phyloP scores from a whole-genome alignment of 129 eudicot species.

The Arctium minus region DNA sequence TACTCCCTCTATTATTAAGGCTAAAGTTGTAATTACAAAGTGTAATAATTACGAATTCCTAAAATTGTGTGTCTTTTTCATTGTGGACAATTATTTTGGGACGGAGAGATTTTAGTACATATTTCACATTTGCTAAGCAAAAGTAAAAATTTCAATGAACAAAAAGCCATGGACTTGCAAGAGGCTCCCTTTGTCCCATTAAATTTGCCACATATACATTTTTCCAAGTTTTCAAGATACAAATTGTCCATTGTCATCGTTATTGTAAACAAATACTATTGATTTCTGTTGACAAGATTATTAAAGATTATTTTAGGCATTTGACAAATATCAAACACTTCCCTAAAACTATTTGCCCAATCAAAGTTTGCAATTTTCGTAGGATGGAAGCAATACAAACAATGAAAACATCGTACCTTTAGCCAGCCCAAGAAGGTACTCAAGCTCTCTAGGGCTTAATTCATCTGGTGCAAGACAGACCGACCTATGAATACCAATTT shows the following conservation, averaged over 20 bases:
- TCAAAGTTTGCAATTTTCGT: not conserved
- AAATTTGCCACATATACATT: not conserved
- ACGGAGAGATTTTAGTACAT: too few relatives aligned
- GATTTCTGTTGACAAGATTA: not conserved
- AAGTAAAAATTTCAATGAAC: too few relatives aligned
- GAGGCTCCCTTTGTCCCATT: not conserved
- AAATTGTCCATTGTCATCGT: not conserved
- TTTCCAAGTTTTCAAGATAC: not conserved
- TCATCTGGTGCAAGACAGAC: slow-evolving; percentile 89
- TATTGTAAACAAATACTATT: not conserved
- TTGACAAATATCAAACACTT: not conserved
- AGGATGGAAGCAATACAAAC: not conserved
- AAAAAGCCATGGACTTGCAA: too few relatives aligned
- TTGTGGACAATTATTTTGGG: too few relatives aligned
- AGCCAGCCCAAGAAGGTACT: slow-evolving; percentile 55
- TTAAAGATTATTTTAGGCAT: not conserved
- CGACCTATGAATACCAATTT: slow-evolving; percentile 44
- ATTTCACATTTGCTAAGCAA: too few relatives aligned
- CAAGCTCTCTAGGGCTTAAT: slow-evolving; percentile 66
- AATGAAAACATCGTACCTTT: slow-evolving; percentile 45
- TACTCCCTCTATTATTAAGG: not conserved
- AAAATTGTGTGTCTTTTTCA: too few relatives aligned
- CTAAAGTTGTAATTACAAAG: too few relatives aligned
- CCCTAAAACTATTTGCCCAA: not conserved
- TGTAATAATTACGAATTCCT: too few relatives aligned